phyloP scores from a whole-genome alignment of 768 basidiomycete genomes.

The Mycena albidolilacea region DNA sequence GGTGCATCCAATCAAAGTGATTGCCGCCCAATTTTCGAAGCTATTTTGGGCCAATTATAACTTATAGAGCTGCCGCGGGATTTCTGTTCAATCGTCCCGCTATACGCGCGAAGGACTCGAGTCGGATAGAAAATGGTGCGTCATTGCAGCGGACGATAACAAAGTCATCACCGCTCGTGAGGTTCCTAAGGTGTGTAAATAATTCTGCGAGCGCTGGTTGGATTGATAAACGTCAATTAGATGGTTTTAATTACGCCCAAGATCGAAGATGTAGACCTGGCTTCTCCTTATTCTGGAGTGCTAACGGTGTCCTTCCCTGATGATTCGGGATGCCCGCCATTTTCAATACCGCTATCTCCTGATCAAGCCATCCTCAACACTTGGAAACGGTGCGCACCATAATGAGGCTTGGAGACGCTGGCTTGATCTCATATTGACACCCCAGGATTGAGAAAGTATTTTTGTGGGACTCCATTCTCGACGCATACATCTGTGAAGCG shows the following conservation, averaged over 20 bases:
- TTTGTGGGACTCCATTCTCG: constrained; percentile 65
- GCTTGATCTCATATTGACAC: not conserved
- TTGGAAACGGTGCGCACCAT: constrained; percentile 71
- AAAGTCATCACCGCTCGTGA: constrained; percentile 79
- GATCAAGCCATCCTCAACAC: constrained; percentile 58
- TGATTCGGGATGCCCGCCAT: constrained; percentile 69
- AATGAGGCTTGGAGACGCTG: not conserved
- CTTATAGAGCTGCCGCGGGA: constrained; percentile 79
- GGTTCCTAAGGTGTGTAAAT: constrained; percentile 64
- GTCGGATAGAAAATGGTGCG: constrained; percentile 82
- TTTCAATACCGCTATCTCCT: constrained; percentile 73
- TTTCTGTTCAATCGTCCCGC: constrained; percentile 66
- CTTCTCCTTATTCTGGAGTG: constrained; percentile 58
- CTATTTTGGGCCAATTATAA: not conserved
- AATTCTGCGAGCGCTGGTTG: not conserved
- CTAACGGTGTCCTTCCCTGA: constrained; percentile 74
- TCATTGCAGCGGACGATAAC: constrained; percentile 70
- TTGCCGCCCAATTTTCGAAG: constrained; percentile 18
- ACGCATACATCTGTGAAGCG: constrained; percentile 77
- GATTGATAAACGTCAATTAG: constrained; percentile 50
- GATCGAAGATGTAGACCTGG: constrained; percentile 60
- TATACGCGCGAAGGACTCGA: constrained; percentile 78
- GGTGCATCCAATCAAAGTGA: constrained; percentile 80
- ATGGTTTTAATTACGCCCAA: constrained; percentile 77
- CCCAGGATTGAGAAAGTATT: constrained; percentile 67